phyloP scores from a whole-genome alignment of 805 yeast genomes.

The Yarrowia yakushimensis region DNA sequence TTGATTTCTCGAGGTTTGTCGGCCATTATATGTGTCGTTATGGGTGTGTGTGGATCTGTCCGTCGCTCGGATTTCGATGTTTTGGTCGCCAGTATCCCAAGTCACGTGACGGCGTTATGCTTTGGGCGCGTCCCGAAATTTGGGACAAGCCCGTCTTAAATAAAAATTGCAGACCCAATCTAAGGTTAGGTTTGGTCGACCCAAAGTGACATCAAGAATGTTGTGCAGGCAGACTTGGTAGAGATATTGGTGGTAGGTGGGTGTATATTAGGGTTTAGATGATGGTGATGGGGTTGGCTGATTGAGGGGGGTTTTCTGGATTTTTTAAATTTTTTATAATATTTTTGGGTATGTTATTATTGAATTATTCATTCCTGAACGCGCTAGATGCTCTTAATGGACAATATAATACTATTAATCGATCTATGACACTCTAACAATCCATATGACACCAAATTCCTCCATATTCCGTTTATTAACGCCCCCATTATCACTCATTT shows the following conservation, averaged over 20 bases:
- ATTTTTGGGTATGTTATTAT: no score
- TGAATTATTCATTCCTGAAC: no score
- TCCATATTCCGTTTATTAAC: not conserved
- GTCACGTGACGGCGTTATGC: not conserved
- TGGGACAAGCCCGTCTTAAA: conserved; percentile 15
- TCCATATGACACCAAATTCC: not conserved
- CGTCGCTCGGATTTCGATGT: not conserved
- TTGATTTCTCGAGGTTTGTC: conserved; percentile 34
- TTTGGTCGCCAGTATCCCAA: not conserved
- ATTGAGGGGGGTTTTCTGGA: not conserved
- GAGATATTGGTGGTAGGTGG: not conserved
- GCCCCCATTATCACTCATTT: no score
- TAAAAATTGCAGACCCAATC: conserved; percentile 4
- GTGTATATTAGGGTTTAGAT: not conserved
- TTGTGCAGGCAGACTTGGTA: not conserved
- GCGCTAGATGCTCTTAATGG: no score
- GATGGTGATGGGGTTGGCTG: not conserved
- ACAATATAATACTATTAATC: no score
- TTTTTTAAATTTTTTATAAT: not conserved
- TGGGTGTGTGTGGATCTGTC: not conserved
- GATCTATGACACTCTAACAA: no score
- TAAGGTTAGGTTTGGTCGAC: conserved; percentile 14
- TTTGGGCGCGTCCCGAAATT: not conserved
- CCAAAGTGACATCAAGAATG: not conserved
- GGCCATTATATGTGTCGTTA: not conserved